Evolutionary conservation across 2,329 filamentous ascomycete genomes (phyloP).

Genomic region (Aspergillus novoparasiticus): DNA sequence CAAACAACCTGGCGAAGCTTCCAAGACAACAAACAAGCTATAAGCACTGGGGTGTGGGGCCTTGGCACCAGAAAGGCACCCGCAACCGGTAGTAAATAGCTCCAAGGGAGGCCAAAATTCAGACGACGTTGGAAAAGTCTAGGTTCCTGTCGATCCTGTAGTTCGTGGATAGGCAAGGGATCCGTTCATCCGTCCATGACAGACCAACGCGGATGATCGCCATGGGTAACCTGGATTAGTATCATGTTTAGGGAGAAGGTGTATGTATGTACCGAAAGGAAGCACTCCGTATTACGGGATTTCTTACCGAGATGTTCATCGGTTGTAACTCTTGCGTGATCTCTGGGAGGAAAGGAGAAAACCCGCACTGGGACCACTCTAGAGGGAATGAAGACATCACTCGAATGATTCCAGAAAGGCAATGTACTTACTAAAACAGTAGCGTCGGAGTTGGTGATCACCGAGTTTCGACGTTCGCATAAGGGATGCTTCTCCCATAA

Average conservation of each 20-base stretch:
- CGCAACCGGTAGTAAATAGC: not conserved
- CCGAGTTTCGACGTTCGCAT: not conserved
- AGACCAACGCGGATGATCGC: not conserved
- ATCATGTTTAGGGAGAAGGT: not conserved
- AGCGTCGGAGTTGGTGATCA: not conserved
- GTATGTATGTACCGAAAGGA: not conserved
- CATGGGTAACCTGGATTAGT: not conserved
- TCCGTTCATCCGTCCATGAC: not conserved
- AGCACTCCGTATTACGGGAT: not conserved
- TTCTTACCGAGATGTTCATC: not conserved
- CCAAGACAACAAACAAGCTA: no score
- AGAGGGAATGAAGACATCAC: not conserved
- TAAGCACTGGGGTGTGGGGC: not conserved
- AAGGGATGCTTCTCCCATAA: not conserved
- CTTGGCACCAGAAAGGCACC: not conserved
- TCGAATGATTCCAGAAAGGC: not conserved
- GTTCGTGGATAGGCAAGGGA: not conserved
- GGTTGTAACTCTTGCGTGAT: not conserved
- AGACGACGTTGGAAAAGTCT: not conserved
- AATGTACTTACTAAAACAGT: not conserved
- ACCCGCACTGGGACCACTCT: no score
- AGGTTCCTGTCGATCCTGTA: not conserved
- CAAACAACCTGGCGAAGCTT: not conserved
- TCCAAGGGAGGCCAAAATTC: not conserved
- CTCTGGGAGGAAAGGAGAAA: not conserved